Base-by-base conservation (phyloP, 1,284 basidiomycete genomes). In the Pholiota adiposa region DNA sequence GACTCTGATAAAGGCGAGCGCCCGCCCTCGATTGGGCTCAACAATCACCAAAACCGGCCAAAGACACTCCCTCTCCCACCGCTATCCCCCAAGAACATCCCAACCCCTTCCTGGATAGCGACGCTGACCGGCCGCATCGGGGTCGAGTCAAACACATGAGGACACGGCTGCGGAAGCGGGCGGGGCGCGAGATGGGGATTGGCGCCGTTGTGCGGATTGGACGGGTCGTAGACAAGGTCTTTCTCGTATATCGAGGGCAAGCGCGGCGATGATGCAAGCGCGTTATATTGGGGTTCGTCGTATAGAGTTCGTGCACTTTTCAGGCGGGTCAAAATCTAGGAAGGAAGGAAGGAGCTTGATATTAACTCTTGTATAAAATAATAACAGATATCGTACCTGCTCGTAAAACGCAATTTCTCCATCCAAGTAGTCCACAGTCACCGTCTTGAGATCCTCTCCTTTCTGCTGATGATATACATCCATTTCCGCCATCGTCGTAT, bases 401-500 rank as follows among this genome's bases (percentile, higher is more conserved):
- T 90, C 87, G 65, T 91, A 89, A 44, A 90, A 81, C 4, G 76
- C 80, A 62, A 93, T 92, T 70, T 93, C 91, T 12, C 84, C 85
- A 65, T 93, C 90, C 14, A 93, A 80, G 67, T 92, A 87, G 43
- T 90, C 87, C 56, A 79, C 84, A 11, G 84, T 75, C 14, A 92
- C 66, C 2, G 68, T 73, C 18, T 77, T 73, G 63, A 93, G 89
- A 67, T 92, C 90, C 67, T 92, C 88, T 3, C 75, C 69, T 69
- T 92, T 92, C 70, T 92, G 88, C 0, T 78, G 74, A 68, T 93
- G 90, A 66, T 92, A 92, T 1, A 83, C 87, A 58, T 93, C 89
- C 80, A 95, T 87, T 75, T 95, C 93, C 3, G 92, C 90, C 84
- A 93, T 89, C 0, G 93, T 94, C 3, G 88, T 88, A 71, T 95